Conservation (phyloP, 2,329 filamentous ascomycete genomes). For the Fusarium begoniae region DNA sequence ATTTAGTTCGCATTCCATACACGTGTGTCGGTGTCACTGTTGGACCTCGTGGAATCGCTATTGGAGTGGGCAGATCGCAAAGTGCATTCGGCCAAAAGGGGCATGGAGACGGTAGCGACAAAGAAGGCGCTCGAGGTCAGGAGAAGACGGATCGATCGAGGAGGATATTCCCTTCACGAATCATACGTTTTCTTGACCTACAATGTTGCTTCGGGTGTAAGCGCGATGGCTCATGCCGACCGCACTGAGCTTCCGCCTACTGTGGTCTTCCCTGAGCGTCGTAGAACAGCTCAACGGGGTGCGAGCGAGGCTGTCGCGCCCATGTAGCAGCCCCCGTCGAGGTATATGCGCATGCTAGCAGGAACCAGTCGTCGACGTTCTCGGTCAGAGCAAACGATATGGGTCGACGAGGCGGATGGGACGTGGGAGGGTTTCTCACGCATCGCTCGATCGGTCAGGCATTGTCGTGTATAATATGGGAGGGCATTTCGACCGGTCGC, state of each 20-base stretch:
- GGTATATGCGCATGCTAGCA: fast-evolving
- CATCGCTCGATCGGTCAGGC: background rate
- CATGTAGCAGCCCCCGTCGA: fast-evolving
- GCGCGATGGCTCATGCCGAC: background rate
- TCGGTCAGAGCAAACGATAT: fast-evolving
- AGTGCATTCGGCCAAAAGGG: too few relatives aligned
- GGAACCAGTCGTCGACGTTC: fast-evolving
- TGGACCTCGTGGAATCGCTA: background rate
- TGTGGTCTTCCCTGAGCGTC: fast-evolving
- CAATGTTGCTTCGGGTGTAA: fast-evolving
- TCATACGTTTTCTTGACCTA: background rate
- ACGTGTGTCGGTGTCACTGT: fast-evolving
- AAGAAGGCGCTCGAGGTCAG: fast-evolving
- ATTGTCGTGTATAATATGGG: fast-evolving
- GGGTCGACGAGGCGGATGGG: fast-evolving
- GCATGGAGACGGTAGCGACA: fast-evolving
- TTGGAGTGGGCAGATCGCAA: background rate
- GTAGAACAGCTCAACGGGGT: fast-evolving
- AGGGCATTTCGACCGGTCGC: too few relatives aligned
- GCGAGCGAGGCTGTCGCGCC: fast-evolving
- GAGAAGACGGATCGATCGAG: fast-evolving
- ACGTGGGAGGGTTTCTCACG: fast-evolving
- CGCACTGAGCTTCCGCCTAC: fast-evolving
- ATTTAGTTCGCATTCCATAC: fast-evolving
- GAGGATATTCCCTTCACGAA: fast-evolving